A percentile compares a stretch with the other conserved stretches of the same genome.
phyloP scores from a whole-genome alignment of 176 grass and related monocot genomes.

The Saccharum officinarum region DNA sequence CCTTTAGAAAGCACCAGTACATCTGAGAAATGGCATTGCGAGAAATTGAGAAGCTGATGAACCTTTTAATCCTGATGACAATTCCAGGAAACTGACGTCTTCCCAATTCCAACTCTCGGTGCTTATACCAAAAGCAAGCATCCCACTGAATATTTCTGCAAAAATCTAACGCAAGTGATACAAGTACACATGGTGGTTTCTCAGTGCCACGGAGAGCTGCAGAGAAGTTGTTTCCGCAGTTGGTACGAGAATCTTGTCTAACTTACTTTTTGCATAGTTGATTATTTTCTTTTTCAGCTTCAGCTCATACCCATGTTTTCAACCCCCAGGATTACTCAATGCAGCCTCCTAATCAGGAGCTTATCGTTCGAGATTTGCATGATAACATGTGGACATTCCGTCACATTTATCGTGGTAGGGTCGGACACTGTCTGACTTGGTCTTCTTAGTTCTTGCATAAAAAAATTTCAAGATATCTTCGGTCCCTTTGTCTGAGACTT shows the following conservation, averaged over 20 bases:
- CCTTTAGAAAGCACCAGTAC: background rate
- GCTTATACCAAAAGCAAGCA: conserved; percentile 80
- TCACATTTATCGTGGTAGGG: conserved; percentile 99
- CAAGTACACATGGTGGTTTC: conserved; percentile 98
- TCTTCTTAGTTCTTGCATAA: conserved; percentile 20
- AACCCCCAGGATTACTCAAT: conserved; percentile 78
- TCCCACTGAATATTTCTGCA: conserved; percentile 92
- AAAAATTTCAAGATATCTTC: background rate
- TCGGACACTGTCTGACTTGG: conserved; percentile 28
- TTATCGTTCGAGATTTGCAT: conserved; percentile 91
- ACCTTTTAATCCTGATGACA: background rate
- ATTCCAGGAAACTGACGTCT: conserved; percentile 89
- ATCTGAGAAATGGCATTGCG: background rate
- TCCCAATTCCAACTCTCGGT: conserved; percentile 79
- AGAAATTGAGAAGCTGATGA: background rate
- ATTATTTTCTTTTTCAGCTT: background rate
- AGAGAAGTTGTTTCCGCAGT: conserved; percentile 95
- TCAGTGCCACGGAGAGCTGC: conserved; percentile 89
- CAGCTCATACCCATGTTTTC: conserved; percentile 33
- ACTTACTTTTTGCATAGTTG: background rate
- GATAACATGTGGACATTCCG: conserved; percentile 98
- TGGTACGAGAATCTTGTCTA: conserved; percentile 41
- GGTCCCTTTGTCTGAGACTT: background rate
- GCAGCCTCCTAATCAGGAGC: conserved; percentile 96
- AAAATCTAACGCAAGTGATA: conserved; percentile 96